Evolutionary conservation across 305 asterid species (phyloP).

Genomic region (Fraxinus nigra): DNA sequence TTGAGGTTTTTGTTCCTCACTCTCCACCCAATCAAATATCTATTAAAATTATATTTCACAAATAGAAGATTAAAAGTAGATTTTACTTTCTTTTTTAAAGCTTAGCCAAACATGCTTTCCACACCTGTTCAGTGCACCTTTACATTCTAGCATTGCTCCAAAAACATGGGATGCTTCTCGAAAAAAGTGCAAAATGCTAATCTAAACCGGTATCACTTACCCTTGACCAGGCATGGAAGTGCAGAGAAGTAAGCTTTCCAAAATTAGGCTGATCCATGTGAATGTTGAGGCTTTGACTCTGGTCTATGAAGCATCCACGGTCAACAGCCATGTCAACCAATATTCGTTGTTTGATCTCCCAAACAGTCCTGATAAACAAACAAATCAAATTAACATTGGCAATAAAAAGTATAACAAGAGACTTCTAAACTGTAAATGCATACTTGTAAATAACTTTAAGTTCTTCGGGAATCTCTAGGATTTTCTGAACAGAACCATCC

Average conservation of each 20-base stretch:
- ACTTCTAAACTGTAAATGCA: constrained; percentile 12
- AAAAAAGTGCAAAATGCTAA: background rate
- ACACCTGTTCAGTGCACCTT: background rate
- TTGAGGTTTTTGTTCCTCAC: background rate
- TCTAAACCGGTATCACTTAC: constrained; percentile 24
- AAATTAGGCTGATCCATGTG: constrained; percentile 91
- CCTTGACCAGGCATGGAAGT: constrained; percentile 82
- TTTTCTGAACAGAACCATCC: constrained; percentile 74
- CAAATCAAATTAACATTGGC: background rate
- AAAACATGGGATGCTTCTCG: background rate
- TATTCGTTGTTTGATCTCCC: constrained; percentile 90
- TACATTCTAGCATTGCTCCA: background rate
- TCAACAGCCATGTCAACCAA: constrained; percentile 95
- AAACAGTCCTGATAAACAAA: constrained; percentile 60
- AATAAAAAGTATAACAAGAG: background rate
- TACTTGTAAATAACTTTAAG: constrained; percentile 84
- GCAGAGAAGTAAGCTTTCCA: constrained; percentile 82
- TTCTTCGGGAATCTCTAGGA: constrained; percentile 67
- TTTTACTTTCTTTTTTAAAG: background rate
- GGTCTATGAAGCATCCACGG: constrained; percentile 93
- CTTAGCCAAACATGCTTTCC: background rate
- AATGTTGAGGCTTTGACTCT: constrained; percentile 89
- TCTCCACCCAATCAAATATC: background rate
- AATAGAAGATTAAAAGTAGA: background rate
- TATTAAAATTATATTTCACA: background rate